Percentiles rank a stretch among this genome's conserved stretches.
Evolutionary conservation across 305 asterid genomes (phyloP).

Genomic region (Petunia hybrid): DNA sequence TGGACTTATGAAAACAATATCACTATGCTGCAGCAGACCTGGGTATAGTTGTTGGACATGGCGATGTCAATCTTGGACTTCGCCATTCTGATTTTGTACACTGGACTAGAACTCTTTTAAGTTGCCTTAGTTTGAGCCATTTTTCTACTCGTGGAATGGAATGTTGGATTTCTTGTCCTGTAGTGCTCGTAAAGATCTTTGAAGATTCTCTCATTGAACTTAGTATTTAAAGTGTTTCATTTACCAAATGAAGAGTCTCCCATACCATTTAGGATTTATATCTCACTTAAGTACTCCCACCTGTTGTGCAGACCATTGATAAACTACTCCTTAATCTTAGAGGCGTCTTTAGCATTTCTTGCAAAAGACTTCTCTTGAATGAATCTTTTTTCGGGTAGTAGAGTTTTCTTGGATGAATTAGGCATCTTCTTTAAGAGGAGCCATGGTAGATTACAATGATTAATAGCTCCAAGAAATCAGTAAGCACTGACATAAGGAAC

Average conservation of each 20-base stretch:
- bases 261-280: conserved; percentile 4
- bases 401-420: conserved; percentile 4
- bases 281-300: too few species aligned
- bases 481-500: not conserved
- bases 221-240: not conserved
- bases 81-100: not conserved
- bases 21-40: not conserved
- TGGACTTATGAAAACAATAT: conserved; percentile 7
- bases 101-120: not conserved
- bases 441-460: not conserved
- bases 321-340: not conserved
- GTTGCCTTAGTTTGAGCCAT: not conserved
- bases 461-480: not conserved
- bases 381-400: conserved; percentile 7
- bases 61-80: not conserved
- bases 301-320: conserved; percentile 2
- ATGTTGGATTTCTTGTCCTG: not conserved
- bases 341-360: not conserved
- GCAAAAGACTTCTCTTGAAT: conserved; percentile 7
- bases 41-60: not conserved
- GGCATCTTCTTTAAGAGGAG: conserved; percentile 5
- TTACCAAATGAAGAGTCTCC: not conserved
- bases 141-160: not conserved
- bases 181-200: conserved; percentile 13
- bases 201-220: not conserved